A percentile compares a stretch with the other conserved stretches of the same genome.
These are phyloP conservation scores for Dispira parvispora DNA, from an alignment of 192 early-diverging fungal species.

Conservation along the genomic window DNA sequence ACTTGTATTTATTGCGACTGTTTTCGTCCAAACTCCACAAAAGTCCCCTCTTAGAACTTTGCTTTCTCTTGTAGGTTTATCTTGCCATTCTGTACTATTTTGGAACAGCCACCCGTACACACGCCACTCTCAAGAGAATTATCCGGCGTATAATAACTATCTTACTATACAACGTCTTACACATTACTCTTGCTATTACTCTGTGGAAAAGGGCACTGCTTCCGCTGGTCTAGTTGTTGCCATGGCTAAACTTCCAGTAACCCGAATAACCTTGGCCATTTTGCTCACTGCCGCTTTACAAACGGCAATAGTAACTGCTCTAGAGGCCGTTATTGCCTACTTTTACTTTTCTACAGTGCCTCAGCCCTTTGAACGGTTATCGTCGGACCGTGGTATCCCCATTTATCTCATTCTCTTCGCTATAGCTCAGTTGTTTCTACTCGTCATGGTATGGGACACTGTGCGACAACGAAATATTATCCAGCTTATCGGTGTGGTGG, in stretches of 20 bases:
- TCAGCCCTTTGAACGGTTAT: conserved; percentile 7
- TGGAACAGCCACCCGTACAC: too few relatives aligned
- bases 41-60: too few relatives aligned
- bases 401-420: conserved; percentile 60
- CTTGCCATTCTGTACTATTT: too few relatives aligned
- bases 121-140: too few relatives aligned
- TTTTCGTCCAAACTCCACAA: too few relatives aligned
- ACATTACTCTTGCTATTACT: too few relatives aligned
- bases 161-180: too few relatives aligned
- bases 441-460: conserved; percentile 48
- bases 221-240: background rate
- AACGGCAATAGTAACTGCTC: conserved; percentile 31
- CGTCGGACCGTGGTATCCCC: conserved; percentile 30
- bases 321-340: conserved; percentile 33
- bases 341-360: conserved; percentile 25
- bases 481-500: conserved; percentile 45
- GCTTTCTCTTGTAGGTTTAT: too few relatives aligned
- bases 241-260: background rate
- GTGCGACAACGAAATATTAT: conserved; percentile 57
- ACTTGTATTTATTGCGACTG: too few relatives aligned
- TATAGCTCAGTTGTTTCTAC: conserved; percentile 47
- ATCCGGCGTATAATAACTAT: too few relatives aligned
- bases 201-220: too few relatives aligned
- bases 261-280: conserved; percentile 5
- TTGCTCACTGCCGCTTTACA: conserved; percentile 27